Evolutionary conservation across 2,329 filamentous ascomycete genomes (phyloP).

Genomic region (Aspergillus intermedius): DNA sequence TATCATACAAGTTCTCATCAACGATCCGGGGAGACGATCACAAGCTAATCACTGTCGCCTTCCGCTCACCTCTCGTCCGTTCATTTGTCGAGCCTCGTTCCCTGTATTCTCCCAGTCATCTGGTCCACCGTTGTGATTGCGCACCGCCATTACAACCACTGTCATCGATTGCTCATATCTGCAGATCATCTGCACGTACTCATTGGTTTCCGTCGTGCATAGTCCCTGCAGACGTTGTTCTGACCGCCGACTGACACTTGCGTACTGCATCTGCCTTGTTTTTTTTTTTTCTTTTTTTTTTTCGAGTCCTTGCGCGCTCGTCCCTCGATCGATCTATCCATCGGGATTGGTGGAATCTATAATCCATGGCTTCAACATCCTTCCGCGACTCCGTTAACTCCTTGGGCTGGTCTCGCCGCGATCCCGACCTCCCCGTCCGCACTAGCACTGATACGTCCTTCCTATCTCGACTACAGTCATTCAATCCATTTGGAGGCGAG

Average conservation of each 20-base stretch:
- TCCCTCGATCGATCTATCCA: slow-evolving; percentile 5
- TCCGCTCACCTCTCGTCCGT: slow-evolving; percentile 5
- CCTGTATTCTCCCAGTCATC: slow-evolving; percentile 27
- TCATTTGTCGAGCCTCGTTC: slow-evolving; percentile 10
- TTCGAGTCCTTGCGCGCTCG: slow-evolving; percentile 7
- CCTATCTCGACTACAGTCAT: slow-evolving; percentile 70
- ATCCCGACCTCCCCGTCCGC: slow-evolving; percentile 67
- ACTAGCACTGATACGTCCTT: slow-evolving; percentile 57
- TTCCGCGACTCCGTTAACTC: slow-evolving; percentile 95
- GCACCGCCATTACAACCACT: slow-evolving; percentile 17
- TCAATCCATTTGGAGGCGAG: slow-evolving; percentile 80
- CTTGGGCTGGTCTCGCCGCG: slow-evolving; percentile 85
- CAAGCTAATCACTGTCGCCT: slow-evolving; percentile 14
- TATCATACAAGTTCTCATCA: neutral
- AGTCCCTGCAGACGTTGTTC: slow-evolving; percentile 37
- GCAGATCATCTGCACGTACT: slow-evolving; percentile 49
- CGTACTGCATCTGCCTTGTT: slow-evolving; percentile 2
- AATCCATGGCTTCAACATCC: slow-evolving; percentile 46
- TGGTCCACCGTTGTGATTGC: slow-evolving; percentile 22
- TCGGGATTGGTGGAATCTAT: neutral
- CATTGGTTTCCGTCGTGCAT: slow-evolving; percentile 30
- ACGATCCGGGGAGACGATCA: slow-evolving; percentile 10
- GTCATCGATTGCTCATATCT: slow-evolving; percentile 15
- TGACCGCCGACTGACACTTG: slow-evolving; percentile 13
- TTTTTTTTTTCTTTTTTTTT: too few relatives aligned